Conservation (phyloP, 2,329 filamentous ascomycete species). For the Leptographium galeiforme region DNA sequence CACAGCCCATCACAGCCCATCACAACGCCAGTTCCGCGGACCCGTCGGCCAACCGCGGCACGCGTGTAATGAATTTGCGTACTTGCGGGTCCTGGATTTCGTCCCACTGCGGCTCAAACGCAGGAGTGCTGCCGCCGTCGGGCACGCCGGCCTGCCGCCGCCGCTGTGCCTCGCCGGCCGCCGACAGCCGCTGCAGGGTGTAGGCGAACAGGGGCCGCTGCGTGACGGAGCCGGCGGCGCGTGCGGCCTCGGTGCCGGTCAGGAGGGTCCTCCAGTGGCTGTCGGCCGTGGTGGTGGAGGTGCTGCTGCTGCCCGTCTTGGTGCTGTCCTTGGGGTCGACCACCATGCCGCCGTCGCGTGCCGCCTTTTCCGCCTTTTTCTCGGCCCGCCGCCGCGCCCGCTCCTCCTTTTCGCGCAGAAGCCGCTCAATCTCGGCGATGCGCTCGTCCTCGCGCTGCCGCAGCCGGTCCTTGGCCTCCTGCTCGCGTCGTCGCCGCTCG, state of each 20-base stretch:
- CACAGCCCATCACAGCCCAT: not conserved
- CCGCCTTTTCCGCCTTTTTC: constrained; percentile 19
- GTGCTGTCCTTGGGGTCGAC: not conserved
- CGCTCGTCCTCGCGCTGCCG: constrained; percentile 25
- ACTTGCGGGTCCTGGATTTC: constrained; percentile 10
- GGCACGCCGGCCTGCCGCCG: constrained; percentile 6
- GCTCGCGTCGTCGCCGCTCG: constrained; percentile 26
- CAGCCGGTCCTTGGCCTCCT: constrained; percentile 27
- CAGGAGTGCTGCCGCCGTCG: constrained; percentile 7
- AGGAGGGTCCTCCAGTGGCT: constrained; percentile 9
- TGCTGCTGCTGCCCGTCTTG: not conserved
- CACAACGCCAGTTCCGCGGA: not conserved
- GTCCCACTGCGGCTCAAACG: constrained; percentile 11
- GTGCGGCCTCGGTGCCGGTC: not conserved
- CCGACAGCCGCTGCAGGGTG: constrained; percentile 10
- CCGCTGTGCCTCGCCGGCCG: constrained; percentile 8
- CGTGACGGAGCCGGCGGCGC: constrained; percentile 1
- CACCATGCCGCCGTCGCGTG: not conserved
- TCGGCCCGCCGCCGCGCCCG: constrained; percentile 24
- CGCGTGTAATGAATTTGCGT: constrained; percentile 7
- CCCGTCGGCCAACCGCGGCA: constrained; percentile 5
- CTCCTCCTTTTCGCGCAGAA: constrained; percentile 27
- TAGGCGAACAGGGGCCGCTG: constrained; percentile 9
- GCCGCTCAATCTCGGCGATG: constrained; percentile 30
- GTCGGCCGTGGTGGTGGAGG: constrained; percentile 5